A percentile compares a stretch with the other conserved stretches of the same genome.
phyloP scores from a whole-genome alignment of 805 yeast species.

The Yarrowia sp. region DNA sequence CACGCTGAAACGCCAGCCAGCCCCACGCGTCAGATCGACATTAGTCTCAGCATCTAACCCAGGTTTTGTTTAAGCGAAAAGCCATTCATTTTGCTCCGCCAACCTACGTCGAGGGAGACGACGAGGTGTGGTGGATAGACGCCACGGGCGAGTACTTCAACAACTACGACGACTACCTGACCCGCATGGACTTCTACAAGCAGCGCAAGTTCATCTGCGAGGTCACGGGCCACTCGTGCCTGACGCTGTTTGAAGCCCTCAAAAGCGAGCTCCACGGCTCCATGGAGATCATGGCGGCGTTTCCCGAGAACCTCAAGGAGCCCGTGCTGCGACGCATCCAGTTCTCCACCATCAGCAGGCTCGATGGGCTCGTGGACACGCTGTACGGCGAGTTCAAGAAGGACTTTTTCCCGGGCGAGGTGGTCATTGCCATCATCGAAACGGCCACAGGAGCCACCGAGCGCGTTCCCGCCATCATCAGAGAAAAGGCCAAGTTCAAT shows the following conservation, averaged over 20 bases:
- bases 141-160: constrained; percentile 88
- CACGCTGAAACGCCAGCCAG: background rate
- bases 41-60: background rate
- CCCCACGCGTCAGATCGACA: background rate
- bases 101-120: constrained; percentile 35
- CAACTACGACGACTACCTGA: constrained; percentile 71
- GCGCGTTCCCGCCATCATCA: constrained; percentile 56
- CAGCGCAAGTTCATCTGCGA: constrained; percentile 84
- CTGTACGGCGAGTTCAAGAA: constrained; percentile 73
- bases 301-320: constrained; percentile 88
- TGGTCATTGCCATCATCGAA: constrained; percentile 42
- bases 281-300: constrained; percentile 64
- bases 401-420: constrained; percentile 91
- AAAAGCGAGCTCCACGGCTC: constrained; percentile 57
- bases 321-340: constrained; percentile 86
- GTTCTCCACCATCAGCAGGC: constrained; percentile 73
- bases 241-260: constrained; percentile 86
- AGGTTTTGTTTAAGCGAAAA: constrained; percentile 44
- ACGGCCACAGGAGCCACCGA: constrained; percentile 34
- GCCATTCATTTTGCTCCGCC: constrained; percentile 34
- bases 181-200: constrained; percentile 43
- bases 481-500: constrained; percentile 78
- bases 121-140: constrained; percentile 76
- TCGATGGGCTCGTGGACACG: constrained; percentile 84
- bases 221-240: constrained; percentile 87